These are phyloP conservation scores for Aspergillus avenaceus DNA, from an alignment of 495 filamentous ascomycete species.

Conservation along the genomic window DNA sequence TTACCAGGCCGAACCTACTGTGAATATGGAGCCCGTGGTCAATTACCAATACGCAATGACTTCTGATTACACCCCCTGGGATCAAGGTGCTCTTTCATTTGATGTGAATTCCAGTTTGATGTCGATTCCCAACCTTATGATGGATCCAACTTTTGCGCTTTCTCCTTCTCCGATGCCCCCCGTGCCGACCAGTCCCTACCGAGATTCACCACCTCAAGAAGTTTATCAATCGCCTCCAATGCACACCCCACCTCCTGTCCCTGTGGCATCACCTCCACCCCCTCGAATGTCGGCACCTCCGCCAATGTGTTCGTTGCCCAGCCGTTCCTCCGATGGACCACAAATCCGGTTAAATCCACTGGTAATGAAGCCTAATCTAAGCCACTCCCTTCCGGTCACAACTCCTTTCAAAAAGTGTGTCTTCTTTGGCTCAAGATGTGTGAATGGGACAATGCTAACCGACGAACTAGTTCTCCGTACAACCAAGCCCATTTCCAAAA, in stretches of 20 bases:
- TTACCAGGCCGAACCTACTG: slow-evolving; percentile 62
- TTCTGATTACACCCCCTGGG: slow-evolving; percentile 39
- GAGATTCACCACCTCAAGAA: slow-evolving; percentile 37
- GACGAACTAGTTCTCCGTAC: slow-evolving; percentile 59
- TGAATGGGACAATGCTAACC: slow-evolving; percentile 39
- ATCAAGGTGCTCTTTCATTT: slow-evolving; percentile 43
- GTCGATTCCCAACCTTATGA: slow-evolving; percentile 42
- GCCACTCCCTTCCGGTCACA: slow-evolving; percentile 39
- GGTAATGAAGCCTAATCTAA: slow-evolving; percentile 45
- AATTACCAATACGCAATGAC: slow-evolving; percentile 43
- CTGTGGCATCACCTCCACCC: slow-evolving; percentile 31
- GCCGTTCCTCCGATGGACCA: slow-evolving; percentile 35
- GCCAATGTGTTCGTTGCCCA: slow-evolving; percentile 34
- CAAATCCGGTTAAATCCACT: slow-evolving; percentile 46
- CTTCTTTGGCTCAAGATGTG: neutral
- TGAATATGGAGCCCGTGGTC: slow-evolving; percentile 45
- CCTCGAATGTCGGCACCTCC: slow-evolving; percentile 30
- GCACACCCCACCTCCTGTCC: slow-evolving; percentile 28
- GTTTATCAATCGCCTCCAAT: slow-evolving; percentile 38
- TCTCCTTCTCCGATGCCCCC: slow-evolving; percentile 44
- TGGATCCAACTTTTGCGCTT: slow-evolving; percentile 35
- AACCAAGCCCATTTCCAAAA: slow-evolving; percentile 83
- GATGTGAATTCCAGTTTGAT: slow-evolving; percentile 51
- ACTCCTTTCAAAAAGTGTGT: slow-evolving; percentile 45
- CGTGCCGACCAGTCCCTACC: slow-evolving; percentile 41